Conservation (phyloP, 164 flowering plant species). For the Brasenia schreberi region DNA sequence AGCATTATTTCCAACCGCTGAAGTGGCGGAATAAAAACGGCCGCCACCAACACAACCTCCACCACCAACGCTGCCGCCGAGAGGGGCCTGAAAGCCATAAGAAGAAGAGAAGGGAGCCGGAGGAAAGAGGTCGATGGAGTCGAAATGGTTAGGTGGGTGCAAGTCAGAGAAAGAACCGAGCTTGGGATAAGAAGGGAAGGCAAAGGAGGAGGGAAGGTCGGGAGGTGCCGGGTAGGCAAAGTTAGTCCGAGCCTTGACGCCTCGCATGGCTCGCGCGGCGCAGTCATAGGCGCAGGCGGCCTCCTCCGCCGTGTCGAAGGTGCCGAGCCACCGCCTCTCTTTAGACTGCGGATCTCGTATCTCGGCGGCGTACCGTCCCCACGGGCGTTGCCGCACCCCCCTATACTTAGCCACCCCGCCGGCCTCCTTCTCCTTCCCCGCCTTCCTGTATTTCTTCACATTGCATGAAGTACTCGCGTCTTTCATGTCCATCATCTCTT, state of each 20-base stretch:
- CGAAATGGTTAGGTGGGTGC: neutral
- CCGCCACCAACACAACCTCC: neutral
- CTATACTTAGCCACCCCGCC: constrained; percentile 42
- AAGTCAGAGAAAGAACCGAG: neutral
- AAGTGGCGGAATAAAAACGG: neutral
- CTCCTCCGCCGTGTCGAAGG: constrained; percentile 93
- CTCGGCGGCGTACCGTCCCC: constrained; percentile 96
- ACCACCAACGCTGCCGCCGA: neutral
- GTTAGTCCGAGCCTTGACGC: constrained; percentile 74
- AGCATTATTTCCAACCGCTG: neutral
- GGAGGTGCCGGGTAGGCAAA: constrained; percentile 36
- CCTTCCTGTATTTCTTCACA: constrained; percentile 13
- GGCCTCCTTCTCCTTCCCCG: constrained; percentile 5
- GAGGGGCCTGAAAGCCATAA: neutral
- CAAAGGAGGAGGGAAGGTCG: constrained; percentile 8
- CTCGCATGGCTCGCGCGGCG: constrained; percentile 88
- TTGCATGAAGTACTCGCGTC: neutral
- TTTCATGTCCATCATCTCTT: neutral
- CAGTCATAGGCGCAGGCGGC: constrained; percentile 92
- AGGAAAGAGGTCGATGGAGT: neutral
- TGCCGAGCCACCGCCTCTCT: constrained; percentile 86
- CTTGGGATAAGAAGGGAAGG: constrained; percentile 2
- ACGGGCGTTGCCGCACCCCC: constrained; percentile 83
- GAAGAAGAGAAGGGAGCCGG: neutral
- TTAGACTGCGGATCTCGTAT: constrained; percentile 80